A percentile compares a stretch with the other conserved stretches of the same genome.
Evolutionary conservation across 495 filamentous ascomycete species (phyloP).

Genomic region (Penicillium manginii): DNA sequence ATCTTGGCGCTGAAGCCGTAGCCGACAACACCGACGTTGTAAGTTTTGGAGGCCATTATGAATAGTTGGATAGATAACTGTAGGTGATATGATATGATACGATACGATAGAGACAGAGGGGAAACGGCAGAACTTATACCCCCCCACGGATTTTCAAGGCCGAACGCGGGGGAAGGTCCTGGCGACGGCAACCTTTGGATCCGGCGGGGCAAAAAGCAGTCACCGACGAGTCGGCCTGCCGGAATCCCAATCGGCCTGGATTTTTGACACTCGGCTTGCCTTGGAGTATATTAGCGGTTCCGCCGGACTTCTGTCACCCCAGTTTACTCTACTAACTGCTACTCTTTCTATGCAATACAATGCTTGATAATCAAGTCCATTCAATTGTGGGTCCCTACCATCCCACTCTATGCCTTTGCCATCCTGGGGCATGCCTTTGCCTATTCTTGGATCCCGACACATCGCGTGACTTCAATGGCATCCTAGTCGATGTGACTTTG

Average conservation of each 20-base stretch:
- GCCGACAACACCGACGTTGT: conserved; percentile 64
- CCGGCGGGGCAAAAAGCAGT: conserved; percentile 12
- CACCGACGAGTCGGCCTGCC: conserved; percentile 2
- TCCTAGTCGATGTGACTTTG: conserved; percentile 52
- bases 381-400: background rate
- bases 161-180: conserved; percentile 43
- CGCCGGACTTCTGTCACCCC: conserved; percentile 12
- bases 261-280: conserved; percentile 7
- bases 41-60: conserved; percentile 52
- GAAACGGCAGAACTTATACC: conserved; percentile 12
- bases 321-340: background rate
- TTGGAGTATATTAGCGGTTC: background rate
- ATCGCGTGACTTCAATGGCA: conserved; percentile 72
- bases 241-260: background rate
- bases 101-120: background rate
- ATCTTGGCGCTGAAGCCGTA: conserved; percentile 83
- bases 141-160: conserved; percentile 23
- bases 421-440: too few species aligned
- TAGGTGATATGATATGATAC: background rate
- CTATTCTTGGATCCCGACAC: conserved; percentile 50
- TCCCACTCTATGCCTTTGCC: background rate
- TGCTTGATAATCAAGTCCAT: conserved; percentile 8
- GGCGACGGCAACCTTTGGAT: conserved; percentile 39
- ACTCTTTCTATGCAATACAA: background rate
- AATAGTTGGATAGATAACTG: background rate